Conservation (phyloP, 1,284 basidiomycete genomes). For the Papiliotrema terrestris region DNA sequence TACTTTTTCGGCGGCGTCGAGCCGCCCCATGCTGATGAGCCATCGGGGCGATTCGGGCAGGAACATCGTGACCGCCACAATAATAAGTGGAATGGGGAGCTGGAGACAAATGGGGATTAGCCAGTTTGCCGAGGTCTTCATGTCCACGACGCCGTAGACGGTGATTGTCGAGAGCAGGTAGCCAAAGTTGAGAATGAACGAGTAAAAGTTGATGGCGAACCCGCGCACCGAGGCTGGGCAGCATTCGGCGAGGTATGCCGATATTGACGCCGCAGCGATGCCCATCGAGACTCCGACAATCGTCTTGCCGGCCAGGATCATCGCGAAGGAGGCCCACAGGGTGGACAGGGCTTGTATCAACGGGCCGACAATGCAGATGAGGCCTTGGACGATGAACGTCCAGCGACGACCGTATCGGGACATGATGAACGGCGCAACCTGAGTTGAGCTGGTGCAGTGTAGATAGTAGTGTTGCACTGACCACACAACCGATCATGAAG, state of each 20-base stretch:
- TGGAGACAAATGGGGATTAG: constrained; percentile 21
- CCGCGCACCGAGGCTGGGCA: constrained; percentile 18
- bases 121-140: constrained; percentile 4
- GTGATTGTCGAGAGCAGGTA: constrained; percentile 8
- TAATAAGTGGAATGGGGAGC: constrained; percentile 10
- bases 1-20: background rate
- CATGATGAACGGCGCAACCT: constrained; percentile 11
- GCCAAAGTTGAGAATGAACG: constrained; percentile 13
- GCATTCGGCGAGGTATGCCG: constrained; percentile 21
- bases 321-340: constrained; percentile 11
- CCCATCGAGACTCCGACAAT: constrained; percentile 21
- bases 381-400: constrained; percentile 11
- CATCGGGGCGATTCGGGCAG: constrained; percentile 10
- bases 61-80: background rate
- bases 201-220: constrained; percentile 18
- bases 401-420: constrained; percentile 13
- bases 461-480: background rate
- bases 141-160: constrained; percentile 12
- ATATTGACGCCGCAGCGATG: constrained; percentile 18
- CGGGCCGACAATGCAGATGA: constrained; percentile 14
- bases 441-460: background rate
- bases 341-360: constrained; percentile 13
- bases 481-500: constrained; percentile 21
- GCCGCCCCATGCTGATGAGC: constrained; percentile 2
- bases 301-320: constrained; percentile 20